Evolutionary conservation across 805 yeast species (phyloP).

Genomic region (Dipodascus albidus): DNA sequence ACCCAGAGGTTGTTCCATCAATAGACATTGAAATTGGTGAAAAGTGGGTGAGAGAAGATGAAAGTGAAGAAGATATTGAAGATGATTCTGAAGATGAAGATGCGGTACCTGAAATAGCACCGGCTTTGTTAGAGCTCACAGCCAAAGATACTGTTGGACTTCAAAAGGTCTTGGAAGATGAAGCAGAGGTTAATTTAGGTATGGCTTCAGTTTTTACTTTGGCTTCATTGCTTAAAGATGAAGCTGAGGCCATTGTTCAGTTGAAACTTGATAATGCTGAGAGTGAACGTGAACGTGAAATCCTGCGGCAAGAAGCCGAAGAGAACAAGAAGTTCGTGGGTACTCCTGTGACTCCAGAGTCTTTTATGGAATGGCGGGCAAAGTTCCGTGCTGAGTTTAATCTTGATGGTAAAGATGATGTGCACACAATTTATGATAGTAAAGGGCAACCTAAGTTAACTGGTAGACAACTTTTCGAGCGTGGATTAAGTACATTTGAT

Average conservation of each 20-base stretch:
- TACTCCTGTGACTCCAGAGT: constrained; percentile 73
- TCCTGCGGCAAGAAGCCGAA: constrained; percentile 56
- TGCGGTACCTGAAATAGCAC: constrained; percentile 29
- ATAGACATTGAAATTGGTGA: constrained; percentile 33
- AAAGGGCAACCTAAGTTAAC: constrained; percentile 66
- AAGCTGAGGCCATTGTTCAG: constrained; percentile 58
- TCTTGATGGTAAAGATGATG: constrained; percentile 38
- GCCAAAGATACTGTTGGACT: constrained; percentile 23
- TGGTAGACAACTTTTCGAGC: constrained; percentile 83
- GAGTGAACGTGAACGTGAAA: constrained; percentile 43
- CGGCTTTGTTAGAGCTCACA: constrained; percentile 45
- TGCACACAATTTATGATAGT: constrained; percentile 10
- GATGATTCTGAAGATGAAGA: constrained; percentile 32
- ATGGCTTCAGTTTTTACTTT: constrained; percentile 85
- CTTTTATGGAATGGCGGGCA: constrained; percentile 62
- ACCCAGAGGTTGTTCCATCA: constrained; percentile 73
- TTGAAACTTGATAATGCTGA: constrained; percentile 45
- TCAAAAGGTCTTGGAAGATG: constrained; percentile 16
- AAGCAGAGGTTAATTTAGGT: constrained; percentile 69
- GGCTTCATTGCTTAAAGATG: constrained; percentile 66
- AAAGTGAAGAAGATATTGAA: constrained; percentile 36
- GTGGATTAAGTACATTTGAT: constrained; percentile 68
- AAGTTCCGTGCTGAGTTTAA: constrained; percentile 63
- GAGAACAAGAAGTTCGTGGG: constrained; percentile 89
- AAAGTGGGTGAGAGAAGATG: constrained; percentile 34